phyloP scores from a whole-genome alignment of 164 flowering plant species.

The Litsea cubeba region DNA sequence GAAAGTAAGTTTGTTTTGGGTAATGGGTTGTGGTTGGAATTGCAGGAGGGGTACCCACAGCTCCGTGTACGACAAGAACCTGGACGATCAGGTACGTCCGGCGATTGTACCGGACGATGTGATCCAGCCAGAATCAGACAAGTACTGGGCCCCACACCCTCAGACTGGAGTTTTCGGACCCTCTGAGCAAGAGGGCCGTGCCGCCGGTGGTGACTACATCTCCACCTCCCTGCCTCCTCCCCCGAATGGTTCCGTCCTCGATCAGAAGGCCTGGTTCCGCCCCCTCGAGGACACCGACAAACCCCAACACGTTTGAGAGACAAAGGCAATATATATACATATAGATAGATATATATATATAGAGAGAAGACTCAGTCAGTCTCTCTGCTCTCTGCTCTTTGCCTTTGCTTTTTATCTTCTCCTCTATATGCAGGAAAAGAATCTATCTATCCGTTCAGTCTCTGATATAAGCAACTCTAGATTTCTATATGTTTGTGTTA shows the following conservation, averaged over 20 bases:
- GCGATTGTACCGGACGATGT: constrained; percentile 55
- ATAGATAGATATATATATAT: too few species aligned
- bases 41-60: constrained; percentile 46
- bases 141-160: constrained; percentile 87
- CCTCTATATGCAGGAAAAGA: too few species aligned
- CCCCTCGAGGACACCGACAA: constrained; percentile 74
- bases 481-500: too few species aligned
- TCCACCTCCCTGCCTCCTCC: neutral
- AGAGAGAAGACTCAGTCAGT: neutral
- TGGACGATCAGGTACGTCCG: constrained; percentile 53
- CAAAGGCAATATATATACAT: too few species aligned
- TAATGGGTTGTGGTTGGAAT: neutral
- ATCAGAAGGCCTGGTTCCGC: constrained; percentile 80
- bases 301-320: constrained; percentile 22
- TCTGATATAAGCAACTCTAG: too few species aligned
- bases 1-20: too few species aligned
- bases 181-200: constrained; percentile 21
- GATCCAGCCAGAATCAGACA: constrained; percentile 42
- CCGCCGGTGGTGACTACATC: constrained; percentile 13
- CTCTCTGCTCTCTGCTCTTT: too few species aligned
- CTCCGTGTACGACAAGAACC: constrained; percentile 76
- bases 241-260: constrained; percentile 48
- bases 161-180: constrained; percentile 87
- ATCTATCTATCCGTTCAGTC: too few species aligned
- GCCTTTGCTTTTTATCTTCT: too few species aligned